Evolutionary conservation across 495 filamentous ascomycete genomes (phyloP).

Genomic region (Neurospora sublineolata): DNA sequence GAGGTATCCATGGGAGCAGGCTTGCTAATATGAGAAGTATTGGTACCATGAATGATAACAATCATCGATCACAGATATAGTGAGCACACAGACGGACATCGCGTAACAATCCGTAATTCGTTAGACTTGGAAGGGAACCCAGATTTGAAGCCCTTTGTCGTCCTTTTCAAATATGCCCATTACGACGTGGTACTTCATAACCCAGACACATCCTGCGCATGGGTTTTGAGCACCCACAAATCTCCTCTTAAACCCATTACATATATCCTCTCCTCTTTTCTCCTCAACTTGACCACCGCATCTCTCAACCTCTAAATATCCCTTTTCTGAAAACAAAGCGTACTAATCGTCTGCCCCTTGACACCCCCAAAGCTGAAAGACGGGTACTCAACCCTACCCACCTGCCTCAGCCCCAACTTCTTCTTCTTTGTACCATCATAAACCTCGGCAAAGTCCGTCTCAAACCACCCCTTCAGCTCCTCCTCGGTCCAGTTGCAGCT

Average conservation of each 20-base stretch:
- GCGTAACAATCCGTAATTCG: background rate
- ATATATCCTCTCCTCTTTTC: background rate
- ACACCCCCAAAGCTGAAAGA: conserved; percentile 77
- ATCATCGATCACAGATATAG: background rate
- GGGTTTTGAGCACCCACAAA: background rate
- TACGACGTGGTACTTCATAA: background rate
- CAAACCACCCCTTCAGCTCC: conserved; percentile 72
- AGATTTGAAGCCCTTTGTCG: background rate
- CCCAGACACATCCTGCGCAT: background rate
- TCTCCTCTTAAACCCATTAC: background rate
- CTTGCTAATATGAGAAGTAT: background rate
- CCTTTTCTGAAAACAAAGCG: conserved; percentile 57
- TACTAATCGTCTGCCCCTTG: conserved; percentile 76
- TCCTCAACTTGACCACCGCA: background rate
- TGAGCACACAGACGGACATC: background rate
- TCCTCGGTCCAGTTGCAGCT: conserved; percentile 97
- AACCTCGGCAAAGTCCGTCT: conserved; percentile 13
- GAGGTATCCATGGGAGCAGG: background rate
- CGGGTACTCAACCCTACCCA: conserved; percentile 65
- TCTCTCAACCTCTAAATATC: background rate
- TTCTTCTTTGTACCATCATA: background rate
- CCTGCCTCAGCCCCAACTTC: conserved; percentile 27
- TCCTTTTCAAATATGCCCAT: background rate
- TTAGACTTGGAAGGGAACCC: background rate
- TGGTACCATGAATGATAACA: background rate